Percentiles rank a stretch among this genome's conserved stretches.
phyloP scores from a whole-genome alignment of 1,284 basidiomycete genomes.

The Gymnopus androsaceus region DNA sequence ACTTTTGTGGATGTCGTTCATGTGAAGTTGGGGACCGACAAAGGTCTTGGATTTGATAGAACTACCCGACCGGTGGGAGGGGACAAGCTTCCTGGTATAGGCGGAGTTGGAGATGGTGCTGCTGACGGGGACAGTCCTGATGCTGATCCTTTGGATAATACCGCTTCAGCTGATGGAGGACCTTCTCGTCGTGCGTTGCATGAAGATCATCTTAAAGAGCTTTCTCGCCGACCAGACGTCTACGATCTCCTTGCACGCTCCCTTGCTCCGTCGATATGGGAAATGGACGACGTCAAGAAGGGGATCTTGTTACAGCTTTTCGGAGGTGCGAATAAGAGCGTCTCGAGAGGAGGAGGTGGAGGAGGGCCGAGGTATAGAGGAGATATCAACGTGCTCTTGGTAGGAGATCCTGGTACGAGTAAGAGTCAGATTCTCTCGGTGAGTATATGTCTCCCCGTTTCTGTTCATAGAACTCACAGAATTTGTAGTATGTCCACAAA shows the following conservation, averaged over 20 bases:
- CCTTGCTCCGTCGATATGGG: slow-evolving; percentile 94
- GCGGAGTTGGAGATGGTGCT: slow-evolving; percentile 76
- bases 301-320: slow-evolving; percentile 95
- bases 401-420: slow-evolving; percentile 97
- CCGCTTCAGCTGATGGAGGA: slow-evolving; percentile 48
- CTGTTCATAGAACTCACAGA: slow-evolving; percentile 11
- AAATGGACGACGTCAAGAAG: slow-evolving; percentile 99
- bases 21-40: slow-evolving; percentile 75
- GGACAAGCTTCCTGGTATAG: slow-evolving; percentile 75
- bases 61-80: slow-evolving; percentile 77
- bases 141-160: slow-evolving; percentile 18
- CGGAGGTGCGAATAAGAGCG: slow-evolving; percentile 96
- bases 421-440: slow-evolving; percentile 95
- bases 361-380: slow-evolving; percentile 96
- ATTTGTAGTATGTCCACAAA: slow-evolving; percentile 92
- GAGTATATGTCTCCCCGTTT: slow-evolving; percentile 24
- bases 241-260: slow-evolving; percentile 87
- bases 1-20: slow-evolving; percentile 97
- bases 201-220: slow-evolving; percentile 61
- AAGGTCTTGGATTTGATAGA: slow-evolving; percentile 78
- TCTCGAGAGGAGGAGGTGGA: slow-evolving; percentile 89
- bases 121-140: slow-evolving; percentile 46
- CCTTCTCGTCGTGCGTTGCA: slow-evolving; percentile 58
- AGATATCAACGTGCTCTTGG: slow-evolving; percentile 96
- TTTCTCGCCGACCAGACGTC: slow-evolving; percentile 79